phyloP scores from a whole-genome alignment of 139 green algal species.

The Micractinium sp. region DNA sequence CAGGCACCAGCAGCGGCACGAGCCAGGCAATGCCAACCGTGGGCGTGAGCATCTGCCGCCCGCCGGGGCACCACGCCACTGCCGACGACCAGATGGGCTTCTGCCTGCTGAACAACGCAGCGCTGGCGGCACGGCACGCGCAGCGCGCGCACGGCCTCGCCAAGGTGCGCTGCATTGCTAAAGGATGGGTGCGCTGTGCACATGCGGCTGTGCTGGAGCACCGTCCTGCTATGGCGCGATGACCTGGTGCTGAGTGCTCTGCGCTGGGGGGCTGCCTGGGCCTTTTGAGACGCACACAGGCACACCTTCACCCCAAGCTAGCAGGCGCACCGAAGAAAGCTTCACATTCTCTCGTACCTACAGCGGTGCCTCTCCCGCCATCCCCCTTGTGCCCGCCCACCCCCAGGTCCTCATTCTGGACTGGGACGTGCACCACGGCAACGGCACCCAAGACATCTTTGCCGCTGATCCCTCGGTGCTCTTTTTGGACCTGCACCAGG shows the following conservation, averaged over 20 bases:
- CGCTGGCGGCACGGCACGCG: conserved; percentile 75
- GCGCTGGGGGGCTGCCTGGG: no score
- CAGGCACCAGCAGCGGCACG: conserved; percentile 16
- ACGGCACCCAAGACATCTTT: conserved; percentile 76
- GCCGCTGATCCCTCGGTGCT: conserved; percentile 62
- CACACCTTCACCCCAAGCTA: no score
- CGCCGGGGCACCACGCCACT: conserved; percentile 88
- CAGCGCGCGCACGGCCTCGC: conserved; percentile 46
- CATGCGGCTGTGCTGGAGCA: no score
- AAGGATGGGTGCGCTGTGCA: background rate
- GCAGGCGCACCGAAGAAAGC: no score
- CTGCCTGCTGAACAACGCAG: conserved; percentile 83
- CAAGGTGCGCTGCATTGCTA: conserved; percentile 27
- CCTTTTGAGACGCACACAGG: no score
- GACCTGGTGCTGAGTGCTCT: no score
- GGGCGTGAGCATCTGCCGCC: conserved; percentile 80
- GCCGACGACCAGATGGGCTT: conserved; percentile 84
- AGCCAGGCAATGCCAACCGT: background rate
- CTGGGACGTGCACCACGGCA: conserved; percentile 62
- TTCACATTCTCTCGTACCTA: no score
- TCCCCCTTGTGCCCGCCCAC: no score
- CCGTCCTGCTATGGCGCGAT: no score
- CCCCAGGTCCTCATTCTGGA: conserved; percentile 54
- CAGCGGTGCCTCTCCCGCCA: no score
- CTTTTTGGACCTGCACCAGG: conserved; percentile 69